Percentiles rank a stretch among this genome's conserved stretches.
phyloP scores from a whole-genome alignment of 225 moss, liverwort and hornwort species.

The Bryoerythrophyllum caledonicum region DNA sequence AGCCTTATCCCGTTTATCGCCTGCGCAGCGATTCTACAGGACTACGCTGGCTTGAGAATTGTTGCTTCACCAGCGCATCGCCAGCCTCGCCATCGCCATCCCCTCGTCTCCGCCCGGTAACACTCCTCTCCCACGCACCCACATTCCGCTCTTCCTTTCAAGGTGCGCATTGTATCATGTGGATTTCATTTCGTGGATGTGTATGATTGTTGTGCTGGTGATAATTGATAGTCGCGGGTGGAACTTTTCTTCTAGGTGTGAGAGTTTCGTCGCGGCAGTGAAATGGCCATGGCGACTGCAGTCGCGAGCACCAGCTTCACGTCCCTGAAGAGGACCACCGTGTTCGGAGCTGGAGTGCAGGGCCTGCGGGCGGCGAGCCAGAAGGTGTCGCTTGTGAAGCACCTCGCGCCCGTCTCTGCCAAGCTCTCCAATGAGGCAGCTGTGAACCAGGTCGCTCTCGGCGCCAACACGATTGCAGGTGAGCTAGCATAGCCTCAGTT shows the following conservation, averaged over 20 bases:
- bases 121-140: neutral
- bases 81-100: neutral
- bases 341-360: conserved; percentile 65
- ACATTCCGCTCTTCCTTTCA: too few species aligned
- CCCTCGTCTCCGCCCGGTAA: neutral
- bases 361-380: conserved; percentile 53
- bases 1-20: conserved; percentile 39
- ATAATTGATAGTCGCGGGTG: neutral
- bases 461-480: conserved; percentile 62
- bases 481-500: neutral
- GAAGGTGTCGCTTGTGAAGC: conserved; percentile 50
- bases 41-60: neutral
- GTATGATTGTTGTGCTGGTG: neutral
- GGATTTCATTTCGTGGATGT: neutral
- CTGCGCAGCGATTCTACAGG: neutral
- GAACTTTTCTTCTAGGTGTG: neutral
- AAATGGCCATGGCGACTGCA: conserved; percentile 87
- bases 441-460: conserved; percentile 45
- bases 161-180: neutral
- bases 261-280: neutral
- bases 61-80: neutral
- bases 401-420: conserved; percentile 34
- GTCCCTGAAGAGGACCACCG: conserved; percentile 48
- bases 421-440: conserved; percentile 42
- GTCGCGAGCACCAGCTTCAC: conserved; percentile 77